These are phyloP conservation scores for Suillus paluster DNA, from an alignment of 768 basidiomycete genomes.

Conservation along the genomic window DNA sequence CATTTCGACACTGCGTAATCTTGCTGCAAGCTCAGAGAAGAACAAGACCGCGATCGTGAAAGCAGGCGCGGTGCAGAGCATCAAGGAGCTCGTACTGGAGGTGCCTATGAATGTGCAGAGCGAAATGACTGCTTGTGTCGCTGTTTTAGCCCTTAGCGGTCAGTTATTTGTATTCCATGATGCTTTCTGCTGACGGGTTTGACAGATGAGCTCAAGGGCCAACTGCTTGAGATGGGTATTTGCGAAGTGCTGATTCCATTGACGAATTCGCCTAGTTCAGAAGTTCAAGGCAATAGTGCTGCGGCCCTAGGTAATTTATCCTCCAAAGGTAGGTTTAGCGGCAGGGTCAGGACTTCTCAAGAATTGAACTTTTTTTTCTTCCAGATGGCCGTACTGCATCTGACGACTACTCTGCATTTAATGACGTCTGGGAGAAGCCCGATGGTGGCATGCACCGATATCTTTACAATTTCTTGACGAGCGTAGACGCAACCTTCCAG, in stretches of 20 bases:
- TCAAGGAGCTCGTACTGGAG: slow-evolving; percentile 94
- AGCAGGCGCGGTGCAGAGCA: slow-evolving; percentile 94
- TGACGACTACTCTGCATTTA: slow-evolving; percentile 96
- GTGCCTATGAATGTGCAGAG: slow-evolving; percentile 98
- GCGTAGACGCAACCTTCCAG: slow-evolving; percentile 96
- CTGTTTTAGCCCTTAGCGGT: slow-evolving; percentile 95
- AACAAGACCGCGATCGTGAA: slow-evolving; percentile 98
- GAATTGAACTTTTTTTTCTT: slow-evolving; percentile 8
- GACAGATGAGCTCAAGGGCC: slow-evolving; percentile 94
- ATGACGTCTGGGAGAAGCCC: slow-evolving; percentile 97
- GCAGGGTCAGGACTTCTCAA: background rate
- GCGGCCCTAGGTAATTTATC: slow-evolving; percentile 97
- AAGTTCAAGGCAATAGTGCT: slow-evolving; percentile 98
- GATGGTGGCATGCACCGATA: slow-evolving; percentile 97
- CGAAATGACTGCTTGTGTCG: slow-evolving; percentile 99
- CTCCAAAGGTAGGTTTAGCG: slow-evolving; percentile 78
- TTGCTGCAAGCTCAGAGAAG: slow-evolving; percentile 96
- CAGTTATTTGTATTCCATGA: slow-evolving; percentile 29
- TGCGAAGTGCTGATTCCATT: slow-evolving; percentile 97
- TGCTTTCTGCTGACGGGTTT: slow-evolving; percentile 11
- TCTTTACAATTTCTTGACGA: slow-evolving; percentile 90
- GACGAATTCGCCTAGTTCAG: slow-evolving; percentile 94
- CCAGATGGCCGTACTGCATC: slow-evolving; percentile 73
- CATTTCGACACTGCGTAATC: slow-evolving; percentile 94
- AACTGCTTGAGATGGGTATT: slow-evolving; percentile 97